phyloP scores from a whole-genome alignment of 495 filamentous ascomycete genomes.

The Aspergillus carlsbadensis region DNA sequence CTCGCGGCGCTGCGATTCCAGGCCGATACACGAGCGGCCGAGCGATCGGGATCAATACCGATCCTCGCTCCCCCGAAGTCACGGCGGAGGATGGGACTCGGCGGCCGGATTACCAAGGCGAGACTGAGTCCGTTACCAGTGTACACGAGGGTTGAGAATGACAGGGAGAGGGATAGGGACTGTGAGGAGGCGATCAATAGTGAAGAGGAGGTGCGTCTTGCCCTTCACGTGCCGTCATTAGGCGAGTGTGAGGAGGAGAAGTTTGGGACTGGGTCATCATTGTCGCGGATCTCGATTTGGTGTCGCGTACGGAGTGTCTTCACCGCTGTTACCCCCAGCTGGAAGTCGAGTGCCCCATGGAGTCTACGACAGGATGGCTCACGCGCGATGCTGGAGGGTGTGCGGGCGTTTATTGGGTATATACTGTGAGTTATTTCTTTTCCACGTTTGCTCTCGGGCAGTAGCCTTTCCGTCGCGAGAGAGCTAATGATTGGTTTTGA shows the following conservation, averaged over 20 bases:
- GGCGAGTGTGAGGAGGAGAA: too few relatives aligned
- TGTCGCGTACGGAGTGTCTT: not conserved
- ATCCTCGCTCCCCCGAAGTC: not conserved
- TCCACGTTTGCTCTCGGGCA: not conserved
- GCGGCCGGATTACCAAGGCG: conserved; percentile 3
- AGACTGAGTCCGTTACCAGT: conserved; percentile 17
- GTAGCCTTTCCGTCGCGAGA: too few relatives aligned
- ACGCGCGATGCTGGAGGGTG: conserved; percentile 10
- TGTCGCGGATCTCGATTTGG: not conserved
- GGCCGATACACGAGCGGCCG: not conserved
- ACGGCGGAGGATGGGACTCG: not conserved
- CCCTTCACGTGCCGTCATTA: too few relatives aligned
- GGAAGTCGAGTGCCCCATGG: conserved; percentile 16
- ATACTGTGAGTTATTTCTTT: conserved; percentile 14
- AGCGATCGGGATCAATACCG: not conserved
- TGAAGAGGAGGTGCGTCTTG: too few relatives aligned
- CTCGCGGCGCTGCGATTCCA: conserved; percentile 20
- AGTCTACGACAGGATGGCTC: conserved; percentile 9
- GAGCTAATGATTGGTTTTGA: not conserved
- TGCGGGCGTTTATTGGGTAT: conserved; percentile 17
- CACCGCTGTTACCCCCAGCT: not conserved
- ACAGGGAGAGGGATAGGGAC: conserved; percentile 1
- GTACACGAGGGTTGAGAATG: not conserved
- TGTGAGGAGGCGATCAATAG: not conserved
- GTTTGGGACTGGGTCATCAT: too few relatives aligned